Base-by-base conservation (phyloP, 148 eudicot species). In the Arctostaphylos glauca region DNA sequence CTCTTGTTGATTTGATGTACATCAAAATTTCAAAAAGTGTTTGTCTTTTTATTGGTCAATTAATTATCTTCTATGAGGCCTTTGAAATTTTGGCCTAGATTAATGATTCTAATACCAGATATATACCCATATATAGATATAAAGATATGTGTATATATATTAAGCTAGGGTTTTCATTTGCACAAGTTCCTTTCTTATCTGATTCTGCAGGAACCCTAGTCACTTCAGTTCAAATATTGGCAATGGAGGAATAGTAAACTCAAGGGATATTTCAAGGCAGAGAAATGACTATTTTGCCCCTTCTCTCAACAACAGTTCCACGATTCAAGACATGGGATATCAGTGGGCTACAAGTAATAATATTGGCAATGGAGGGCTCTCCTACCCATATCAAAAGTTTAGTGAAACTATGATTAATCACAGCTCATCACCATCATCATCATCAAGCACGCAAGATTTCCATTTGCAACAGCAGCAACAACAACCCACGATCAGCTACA, bases 271-370 rank as follows among this genome's bases (percentile, higher is more conserved):
- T 82, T 16, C 74, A 44, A 74, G 68, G 54, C 73, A 79, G 81
- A 71, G 74, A 80, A 80, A 87, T 64, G 84, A 84, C 83, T 21
- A 59, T 81, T 55, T 71, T 62, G 15, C 13, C 78, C 79, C 89
- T 77, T 81, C 86, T 0, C 77, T 56, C 55, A 77, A 74, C 80
- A 81, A 55, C 78, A 83, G 73, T 76, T 74, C 87, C 76, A 84
- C 88, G 88, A 82, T 85, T 87, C 93, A 91, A 88, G 88, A 88
- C 79, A 73, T 89, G 74, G 87, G 86, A 6, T 91, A 84, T 86
- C 77, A 82, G 50, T 89, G 86, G 83, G 79, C 80, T 67, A 86
- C 67, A 73, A 53, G 83, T 76, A 73, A 60, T 55, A 59, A 79
- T 55, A 56, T 60, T 52, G 81, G 56, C 44, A 89, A 84, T 50